Conservation (phyloP, 1,284 basidiomycete genomes). For the Pascua sp. region DNA sequence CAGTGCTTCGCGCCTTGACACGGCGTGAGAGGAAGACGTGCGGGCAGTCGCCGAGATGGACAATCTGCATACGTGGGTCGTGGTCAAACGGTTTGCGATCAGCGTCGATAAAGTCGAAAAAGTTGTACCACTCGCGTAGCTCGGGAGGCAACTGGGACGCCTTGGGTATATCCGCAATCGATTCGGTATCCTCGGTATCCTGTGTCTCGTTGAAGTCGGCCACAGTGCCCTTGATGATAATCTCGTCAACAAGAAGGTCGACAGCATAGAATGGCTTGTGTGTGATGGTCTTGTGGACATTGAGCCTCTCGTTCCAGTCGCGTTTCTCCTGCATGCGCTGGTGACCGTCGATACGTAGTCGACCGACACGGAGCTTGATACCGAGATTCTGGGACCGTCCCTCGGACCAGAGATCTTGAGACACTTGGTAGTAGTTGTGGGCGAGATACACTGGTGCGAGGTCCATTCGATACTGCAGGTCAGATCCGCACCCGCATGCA, state of each 20-base stretch:
- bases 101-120: constrained; percentile 79
- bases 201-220: constrained; percentile 71
- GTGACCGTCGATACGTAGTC: constrained; percentile 86
- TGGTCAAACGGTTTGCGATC: constrained; percentile 60
- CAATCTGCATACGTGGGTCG: constrained; percentile 64
- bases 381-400: constrained; percentile 72
- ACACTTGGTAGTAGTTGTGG: constrained; percentile 81
- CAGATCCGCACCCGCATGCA: no score
- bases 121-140: constrained; percentile 66
- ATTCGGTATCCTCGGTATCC: not conserved
- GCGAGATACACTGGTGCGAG: constrained; percentile 77
- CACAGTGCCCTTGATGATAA: constrained; percentile 74
- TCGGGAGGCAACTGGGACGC: constrained; percentile 31
- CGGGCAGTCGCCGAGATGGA: constrained; percentile 72
- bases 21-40: constrained; percentile 79
- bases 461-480: constrained; percentile 64
- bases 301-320: constrained; percentile 40
- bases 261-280: constrained; percentile 92
- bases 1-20: constrained; percentile 33
- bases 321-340: constrained; percentile 78
- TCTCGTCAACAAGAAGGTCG: constrained; percentile 73
- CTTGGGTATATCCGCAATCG: constrained; percentile 8
- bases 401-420: constrained; percentile 67
- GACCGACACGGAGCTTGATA: constrained; percentile 72
- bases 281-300: constrained; percentile 26